phyloP scores from a whole-genome alignment of 805 yeast genomes.

The Clavispora asparagi region DNA sequence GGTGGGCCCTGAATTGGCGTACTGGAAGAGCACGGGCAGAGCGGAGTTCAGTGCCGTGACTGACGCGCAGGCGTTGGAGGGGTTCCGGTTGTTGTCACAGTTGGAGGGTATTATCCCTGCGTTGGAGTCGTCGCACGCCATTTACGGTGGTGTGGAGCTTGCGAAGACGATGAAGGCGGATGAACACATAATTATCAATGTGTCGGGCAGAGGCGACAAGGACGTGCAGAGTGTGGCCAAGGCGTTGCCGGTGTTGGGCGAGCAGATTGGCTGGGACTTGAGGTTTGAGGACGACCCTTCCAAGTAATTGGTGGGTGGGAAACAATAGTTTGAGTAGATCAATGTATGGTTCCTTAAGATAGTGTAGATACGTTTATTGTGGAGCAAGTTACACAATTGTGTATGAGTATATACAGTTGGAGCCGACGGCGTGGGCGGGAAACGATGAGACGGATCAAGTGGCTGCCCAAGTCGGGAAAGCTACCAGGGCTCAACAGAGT shows the following conservation, averaged over 20 bases:
- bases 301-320: too few relatives aligned
- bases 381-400: too few relatives aligned
- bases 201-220: constrained; percentile 98
- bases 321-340: too few relatives aligned
- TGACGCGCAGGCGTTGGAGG: constrained; percentile 90
- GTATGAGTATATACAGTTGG: too few relatives aligned
- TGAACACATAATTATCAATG: constrained; percentile 77
- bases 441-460: too few relatives aligned
- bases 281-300: constrained; percentile 64
- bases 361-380: too few relatives aligned
- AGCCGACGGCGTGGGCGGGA: too few relatives aligned
- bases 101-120: constrained; percentile 99
- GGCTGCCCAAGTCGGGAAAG: too few relatives aligned
- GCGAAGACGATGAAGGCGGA: constrained; percentile 80
- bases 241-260: constrained; percentile 83
- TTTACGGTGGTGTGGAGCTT: constrained; percentile 81
- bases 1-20: constrained; percentile 96
- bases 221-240: constrained; percentile 98
- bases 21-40: constrained; percentile 92
- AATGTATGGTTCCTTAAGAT: too few relatives aligned
- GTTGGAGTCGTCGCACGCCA: constrained; percentile 94
- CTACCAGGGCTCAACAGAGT: too few relatives aligned
- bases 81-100: constrained; percentile 84
- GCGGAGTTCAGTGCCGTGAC: constrained; percentile 89
- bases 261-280: constrained; percentile 91